These are phyloP conservation scores for Boletus subparvulus DNA, from an alignment of 768 basidiomycete species.

Conservation along the genomic window DNA sequence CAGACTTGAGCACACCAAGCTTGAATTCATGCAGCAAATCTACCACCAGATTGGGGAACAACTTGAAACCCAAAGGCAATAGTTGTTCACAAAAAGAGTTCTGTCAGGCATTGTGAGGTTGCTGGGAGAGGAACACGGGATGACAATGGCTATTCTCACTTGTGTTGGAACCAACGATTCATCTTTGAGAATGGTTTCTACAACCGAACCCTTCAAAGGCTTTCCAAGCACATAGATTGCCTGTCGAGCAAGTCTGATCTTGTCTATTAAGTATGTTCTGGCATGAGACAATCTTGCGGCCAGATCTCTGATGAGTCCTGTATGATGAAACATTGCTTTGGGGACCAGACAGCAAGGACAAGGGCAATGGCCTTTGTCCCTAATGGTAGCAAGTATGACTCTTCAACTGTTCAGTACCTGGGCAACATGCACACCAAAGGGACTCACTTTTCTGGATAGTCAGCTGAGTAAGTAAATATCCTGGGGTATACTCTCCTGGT, in stretches of 20 bases:
- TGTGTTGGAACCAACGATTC: background rate
- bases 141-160: background rate
- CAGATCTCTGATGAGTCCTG: background rate
- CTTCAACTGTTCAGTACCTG: background rate
- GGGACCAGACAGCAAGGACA: background rate
- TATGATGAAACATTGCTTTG: background rate
- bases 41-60: too few species aligned
- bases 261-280: background rate
- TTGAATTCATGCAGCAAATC: too few species aligned
- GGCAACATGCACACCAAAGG: background rate
- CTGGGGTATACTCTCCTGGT: background rate
- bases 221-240: background rate
- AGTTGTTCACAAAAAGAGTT: too few species aligned
- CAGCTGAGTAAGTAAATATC: slow-evolving; percentile 3
- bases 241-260: background rate
- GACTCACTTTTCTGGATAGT: slow-evolving; percentile 5
- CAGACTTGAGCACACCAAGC: too few species aligned
- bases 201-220: background rate
- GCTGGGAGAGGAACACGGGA: too few species aligned
- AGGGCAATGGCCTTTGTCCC: background rate
- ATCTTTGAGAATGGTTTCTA: background rate
- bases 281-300: background rate
- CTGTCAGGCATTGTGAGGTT: too few species aligned
- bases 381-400: background rate
- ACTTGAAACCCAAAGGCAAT: too few species aligned